A percentile compares a stretch with the other conserved stretches of the same genome.
Evolutionary conservation across 306 rosid species (phyloP).

Genomic region (Trifolium dubium): DNA sequence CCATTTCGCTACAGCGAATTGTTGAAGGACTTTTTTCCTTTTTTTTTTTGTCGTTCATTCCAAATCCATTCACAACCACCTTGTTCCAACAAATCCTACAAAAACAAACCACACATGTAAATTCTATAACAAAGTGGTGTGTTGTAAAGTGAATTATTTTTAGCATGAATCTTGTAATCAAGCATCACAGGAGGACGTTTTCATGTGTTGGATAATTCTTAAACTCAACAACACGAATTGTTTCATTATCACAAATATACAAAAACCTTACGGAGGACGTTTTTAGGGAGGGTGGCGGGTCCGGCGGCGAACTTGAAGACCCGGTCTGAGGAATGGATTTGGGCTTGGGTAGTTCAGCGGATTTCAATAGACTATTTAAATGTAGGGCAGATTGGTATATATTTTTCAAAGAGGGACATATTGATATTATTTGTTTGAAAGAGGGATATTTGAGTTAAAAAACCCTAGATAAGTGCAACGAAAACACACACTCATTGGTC

Average conservation of each 20-base stretch:
- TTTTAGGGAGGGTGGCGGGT: constrained; percentile 87
- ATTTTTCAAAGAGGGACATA: too few relatives aligned
- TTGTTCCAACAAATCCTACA: constrained; percentile 83
- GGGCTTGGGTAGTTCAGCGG: too few relatives aligned
- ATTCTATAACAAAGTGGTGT: constrained; percentile 93
- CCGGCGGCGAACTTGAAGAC: constrained; percentile 97
- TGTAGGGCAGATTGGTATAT: too few relatives aligned
- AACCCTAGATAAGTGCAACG: constrained; percentile 28
- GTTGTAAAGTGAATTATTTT: constrained; percentile 82
- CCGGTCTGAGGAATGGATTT: constrained; percentile 64
- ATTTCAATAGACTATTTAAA: too few relatives aligned
- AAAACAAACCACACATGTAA: constrained; percentile 93
- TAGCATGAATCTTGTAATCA: constrained; percentile 85
- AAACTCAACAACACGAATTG: constrained; percentile 94
- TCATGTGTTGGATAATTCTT: constrained; percentile 71
- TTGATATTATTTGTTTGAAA: too few relatives aligned
- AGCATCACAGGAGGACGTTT: constrained; percentile 97
- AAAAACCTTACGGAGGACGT: constrained; percentile 69
- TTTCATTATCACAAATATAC: constrained; percentile 88
- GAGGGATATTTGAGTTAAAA: too few relatives aligned
- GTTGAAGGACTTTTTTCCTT: too few relatives aligned
- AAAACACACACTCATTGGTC: constrained; percentile 28
- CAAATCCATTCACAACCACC: too few relatives aligned
- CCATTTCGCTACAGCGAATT: too few relatives aligned
- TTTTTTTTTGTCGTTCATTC: too few relatives aligned